Evolutionary conservation across 2,329 filamentous ascomycete species (phyloP).

Genomic region (Mycocentrospora acerina): DNA sequence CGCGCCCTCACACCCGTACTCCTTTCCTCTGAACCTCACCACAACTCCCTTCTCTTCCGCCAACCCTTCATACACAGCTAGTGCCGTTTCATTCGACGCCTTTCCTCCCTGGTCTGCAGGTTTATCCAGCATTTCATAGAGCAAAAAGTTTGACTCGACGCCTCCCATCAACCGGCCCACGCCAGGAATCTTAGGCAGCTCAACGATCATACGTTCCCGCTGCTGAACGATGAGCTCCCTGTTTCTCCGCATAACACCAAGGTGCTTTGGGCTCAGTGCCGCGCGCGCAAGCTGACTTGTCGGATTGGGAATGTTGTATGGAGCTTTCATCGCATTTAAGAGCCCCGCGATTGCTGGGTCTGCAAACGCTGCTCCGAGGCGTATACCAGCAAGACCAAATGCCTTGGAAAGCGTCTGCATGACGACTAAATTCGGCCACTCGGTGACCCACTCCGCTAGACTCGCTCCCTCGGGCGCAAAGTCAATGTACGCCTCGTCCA

Average conservation of each 20-base stretch:
- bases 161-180: conserved; percentile 82
- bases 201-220: conserved; percentile 71
- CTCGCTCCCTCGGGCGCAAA: conserved; percentile 79
- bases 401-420: conserved; percentile 99
- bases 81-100: conserved; percentile 76
- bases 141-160: conserved; percentile 79
- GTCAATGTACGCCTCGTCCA: conserved; percentile 97
- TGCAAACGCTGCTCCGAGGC: conserved; percentile 83
- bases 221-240: conserved; percentile 71
- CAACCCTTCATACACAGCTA: conserved; percentile 79
- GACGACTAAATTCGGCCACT: conserved; percentile 94
- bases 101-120: conserved; percentile 57
- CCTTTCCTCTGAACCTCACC: conserved; percentile 89
- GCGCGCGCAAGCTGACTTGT: conserved; percentile 78
- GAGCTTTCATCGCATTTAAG: conserved; percentile 90
- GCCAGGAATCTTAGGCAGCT: conserved; percentile 73
- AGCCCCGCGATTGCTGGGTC: conserved; percentile 72
- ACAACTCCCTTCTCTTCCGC: conserved; percentile 88
- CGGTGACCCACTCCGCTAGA: conserved; percentile 85
- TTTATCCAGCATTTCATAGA: conserved; percentile 81
- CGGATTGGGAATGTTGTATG: conserved; percentile 90
- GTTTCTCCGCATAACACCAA: conserved; percentile 72
- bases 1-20: conserved; percentile 85
- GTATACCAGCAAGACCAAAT: conserved; percentile 91
- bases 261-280: conserved; percentile 67